phyloP scores from a whole-genome alignment of 2,329 filamentous ascomycete species.

The Aspergillus sp. region DNA sequence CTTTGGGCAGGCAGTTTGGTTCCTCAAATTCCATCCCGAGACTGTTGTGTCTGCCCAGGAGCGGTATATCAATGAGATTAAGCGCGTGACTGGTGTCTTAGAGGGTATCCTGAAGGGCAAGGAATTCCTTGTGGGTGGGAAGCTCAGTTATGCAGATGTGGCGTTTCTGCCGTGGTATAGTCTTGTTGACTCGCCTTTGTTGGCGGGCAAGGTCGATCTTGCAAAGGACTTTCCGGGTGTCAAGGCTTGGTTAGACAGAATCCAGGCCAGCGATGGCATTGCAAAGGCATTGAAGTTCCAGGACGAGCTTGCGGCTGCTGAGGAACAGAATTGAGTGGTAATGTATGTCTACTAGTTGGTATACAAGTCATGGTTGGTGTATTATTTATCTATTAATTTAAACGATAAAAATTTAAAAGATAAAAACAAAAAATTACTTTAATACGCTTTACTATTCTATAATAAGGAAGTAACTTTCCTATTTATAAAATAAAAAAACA shows the following conservation, averaged over 20 bases:
- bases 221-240: slow-evolving; percentile 30
- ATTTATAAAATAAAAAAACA: too few relatives aligned
- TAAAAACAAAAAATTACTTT: too few relatives aligned
- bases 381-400: too few relatives aligned
- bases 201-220: slow-evolving; percentile 22
- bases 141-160: slow-evolving; percentile 44
- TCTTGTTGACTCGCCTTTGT: slow-evolving; percentile 6
- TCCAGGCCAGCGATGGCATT: slow-evolving; percentile 24
- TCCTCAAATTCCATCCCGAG: slow-evolving; percentile 42
- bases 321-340: neutral
- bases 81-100: slow-evolving; percentile 47
- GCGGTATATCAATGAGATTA: slow-evolving; percentile 47
- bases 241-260: slow-evolving; percentile 29
- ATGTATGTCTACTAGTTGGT: neutral
- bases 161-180: slow-evolving; percentile 42
- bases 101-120: slow-evolving; percentile 38
- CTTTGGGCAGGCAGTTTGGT: slow-evolving; percentile 50
- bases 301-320: slow-evolving; percentile 9
- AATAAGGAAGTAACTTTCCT: too few relatives aligned
- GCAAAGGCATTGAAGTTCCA: slow-evolving; percentile 9
- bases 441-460: too few relatives aligned
- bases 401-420: too few relatives aligned
- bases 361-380: too few relatives aligned
- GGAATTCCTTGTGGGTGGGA: slow-evolving; percentile 45
- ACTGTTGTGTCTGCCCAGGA: slow-evolving; percentile 44